A percentile compares a stretch with the other conserved stretches of the same genome.
Conservation (phyloP, 1,139 yeast genomes). For the Debaryomycetaceae sp. region DNA sequence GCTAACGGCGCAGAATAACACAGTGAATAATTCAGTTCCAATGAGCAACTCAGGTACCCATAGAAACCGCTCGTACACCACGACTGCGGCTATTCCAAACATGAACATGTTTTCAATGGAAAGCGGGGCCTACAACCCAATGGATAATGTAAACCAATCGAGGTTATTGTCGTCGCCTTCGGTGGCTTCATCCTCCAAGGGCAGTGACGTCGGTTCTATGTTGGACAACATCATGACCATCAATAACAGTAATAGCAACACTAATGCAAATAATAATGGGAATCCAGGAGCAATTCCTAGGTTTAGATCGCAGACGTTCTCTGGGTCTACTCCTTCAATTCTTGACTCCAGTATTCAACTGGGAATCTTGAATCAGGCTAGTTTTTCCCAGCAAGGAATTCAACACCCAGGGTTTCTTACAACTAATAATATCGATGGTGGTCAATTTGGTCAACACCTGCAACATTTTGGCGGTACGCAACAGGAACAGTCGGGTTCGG, state of each 20-base stretch:
- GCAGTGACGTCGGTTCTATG: constrained; percentile 27
- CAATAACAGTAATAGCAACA: constrained; percentile 9
- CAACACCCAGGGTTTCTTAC: neutral
- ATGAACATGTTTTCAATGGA: constrained; percentile 10
- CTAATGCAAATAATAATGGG: constrained; percentile 2
- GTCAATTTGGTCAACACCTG: constrained; percentile 1
- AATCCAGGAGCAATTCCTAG: constrained; percentile 14
- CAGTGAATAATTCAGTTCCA: constrained; percentile 2
- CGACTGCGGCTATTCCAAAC: constrained; percentile 35
- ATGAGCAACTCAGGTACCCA: constrained; percentile 4
- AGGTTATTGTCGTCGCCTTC: constrained; percentile 15
- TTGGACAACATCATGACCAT: constrained; percentile 31
- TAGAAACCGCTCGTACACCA: constrained; percentile 49
- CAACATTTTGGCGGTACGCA: constrained; percentile 4
- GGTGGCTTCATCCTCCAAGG: constrained; percentile 10
- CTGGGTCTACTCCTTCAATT: constrained; percentile 30
- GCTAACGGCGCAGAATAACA: constrained; percentile 23
- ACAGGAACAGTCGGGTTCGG: constrained; percentile 5
- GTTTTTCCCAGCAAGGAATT: neutral
- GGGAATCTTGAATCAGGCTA: neutral
- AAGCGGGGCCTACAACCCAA: constrained; percentile 6
- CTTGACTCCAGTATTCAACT: neutral
- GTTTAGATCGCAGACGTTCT: constrained; percentile 42
- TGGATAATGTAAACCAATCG: constrained; percentile 11
- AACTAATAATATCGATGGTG: neutral